Conservation (phyloP, 179 eudicot species). For the Silene noctiflora region DNA sequence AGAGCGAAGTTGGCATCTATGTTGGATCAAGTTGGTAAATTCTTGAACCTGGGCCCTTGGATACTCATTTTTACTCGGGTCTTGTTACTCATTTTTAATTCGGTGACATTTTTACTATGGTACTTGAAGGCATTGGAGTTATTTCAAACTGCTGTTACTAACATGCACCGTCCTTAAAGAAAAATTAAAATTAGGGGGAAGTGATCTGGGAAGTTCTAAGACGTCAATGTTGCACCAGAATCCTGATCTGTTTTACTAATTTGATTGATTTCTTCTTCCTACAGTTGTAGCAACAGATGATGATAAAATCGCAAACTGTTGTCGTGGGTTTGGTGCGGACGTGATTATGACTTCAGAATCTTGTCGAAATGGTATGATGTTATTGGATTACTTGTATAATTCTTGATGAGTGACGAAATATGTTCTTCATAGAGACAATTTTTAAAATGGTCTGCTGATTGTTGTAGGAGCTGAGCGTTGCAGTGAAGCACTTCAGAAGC, state of each 20-base stretch:
- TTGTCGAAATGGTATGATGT: conserved; percentile 67
- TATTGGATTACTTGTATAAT: background rate
- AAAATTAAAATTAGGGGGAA: too few relatives aligned
- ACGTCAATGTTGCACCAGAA: background rate
- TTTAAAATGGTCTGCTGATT: background rate
- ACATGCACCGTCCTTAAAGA: too few relatives aligned
- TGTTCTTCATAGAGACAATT: background rate
- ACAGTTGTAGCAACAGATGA: conserved; percentile 98
- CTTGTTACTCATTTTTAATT: background rate
- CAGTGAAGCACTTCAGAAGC: conserved; percentile 86
- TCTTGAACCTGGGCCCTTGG: background rate
- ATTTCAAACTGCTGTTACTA: too few relatives aligned
- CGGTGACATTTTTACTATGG: background rate
- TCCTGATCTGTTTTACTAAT: background rate
- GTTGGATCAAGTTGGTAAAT: conserved; percentile 75
- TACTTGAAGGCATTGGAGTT: background rate
- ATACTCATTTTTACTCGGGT: background rate
- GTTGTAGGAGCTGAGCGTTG: conserved; percentile 81
- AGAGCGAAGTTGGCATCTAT: conserved; percentile 76
- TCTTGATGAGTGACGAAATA: background rate
- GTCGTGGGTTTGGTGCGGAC: conserved; percentile 94
- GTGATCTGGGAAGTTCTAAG: too few relatives aligned
- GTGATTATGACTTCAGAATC: conserved; percentile 96
- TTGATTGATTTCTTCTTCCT: conserved; percentile 12
- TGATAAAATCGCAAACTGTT: conserved; percentile 90